Evolutionary conservation across 2,329 filamentous ascomycete genomes (phyloP), one percentile per base, ranked within the genome.

Genomic region (Colletotrichum spaethianum): DNA sequence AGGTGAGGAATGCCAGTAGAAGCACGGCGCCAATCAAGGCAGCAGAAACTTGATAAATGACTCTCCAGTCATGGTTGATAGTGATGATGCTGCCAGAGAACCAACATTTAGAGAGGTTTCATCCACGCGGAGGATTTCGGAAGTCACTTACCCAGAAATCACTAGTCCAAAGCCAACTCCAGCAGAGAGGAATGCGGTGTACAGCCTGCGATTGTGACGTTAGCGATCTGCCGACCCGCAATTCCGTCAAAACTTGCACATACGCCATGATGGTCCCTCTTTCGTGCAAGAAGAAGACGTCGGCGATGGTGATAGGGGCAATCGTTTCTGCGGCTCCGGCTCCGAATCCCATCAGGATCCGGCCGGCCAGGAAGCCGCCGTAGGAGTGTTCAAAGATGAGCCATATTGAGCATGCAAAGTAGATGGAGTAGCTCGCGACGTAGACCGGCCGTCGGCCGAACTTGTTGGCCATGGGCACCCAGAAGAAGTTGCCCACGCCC

Each of bases 241-340:
- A 57, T 26, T 20, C 33, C n/a, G 42, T 28, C 44, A 33, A 18
- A 48, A 7, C 38, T n/a, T 48, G 8, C 6, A 80, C 83, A 74
- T 76, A 84, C 74, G 86, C 84, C 85, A 88, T 89, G 50, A 87
- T 79, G 1, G 82, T 78, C 1, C 87, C 87, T 63, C 88, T 81
- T 75, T 90, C 86, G 72, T 90, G 88, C 20, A 90, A 79, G 76
- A 89, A 90, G 78, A 89, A 90, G 38, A 89, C 78, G 73, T 90
- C 88, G 3, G 86, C 80, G 56, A 89, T 87, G 1, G 86, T 88
- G 9, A 87, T 79, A 0, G 87, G 87, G 1, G 85, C 84, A 56
- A 86, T 80, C 1, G 83, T 86, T 75, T 90, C 88, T 2, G 85
- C 88, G 9, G 87, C 85, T 1, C 88, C 88, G 0, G 87, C 82